Conservation (phyloP, 805 yeast genomes). For the Lipomyces starkeyi region DNA sequence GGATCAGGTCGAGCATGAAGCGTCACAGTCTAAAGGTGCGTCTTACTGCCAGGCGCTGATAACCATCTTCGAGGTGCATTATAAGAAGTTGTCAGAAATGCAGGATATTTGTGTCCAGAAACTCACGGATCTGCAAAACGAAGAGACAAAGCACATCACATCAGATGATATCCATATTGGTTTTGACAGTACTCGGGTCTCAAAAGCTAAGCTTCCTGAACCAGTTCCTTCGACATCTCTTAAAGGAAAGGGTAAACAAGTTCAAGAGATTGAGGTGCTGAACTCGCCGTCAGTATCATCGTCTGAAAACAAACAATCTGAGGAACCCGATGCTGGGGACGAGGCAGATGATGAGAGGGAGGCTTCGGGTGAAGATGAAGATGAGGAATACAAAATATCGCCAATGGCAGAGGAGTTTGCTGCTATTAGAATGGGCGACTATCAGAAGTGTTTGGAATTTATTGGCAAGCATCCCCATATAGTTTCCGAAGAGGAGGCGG, state of each 20-base stretch:
- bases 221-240: constrained; percentile 43
- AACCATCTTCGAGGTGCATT: constrained; percentile 61
- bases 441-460: constrained; percentile 57
- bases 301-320: constrained; percentile 9
- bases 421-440: constrained; percentile 56
- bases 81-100: constrained; percentile 71
- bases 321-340: constrained; percentile 13
- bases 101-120: constrained; percentile 68
- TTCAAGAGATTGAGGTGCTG: constrained; percentile 46
- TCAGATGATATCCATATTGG: constrained; percentile 93
- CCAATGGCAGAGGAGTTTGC: constrained; percentile 73
- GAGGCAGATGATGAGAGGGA: constrained; percentile 21
- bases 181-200: constrained; percentile 82
- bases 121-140: constrained; percentile 68
- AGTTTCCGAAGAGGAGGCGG: constrained; percentile 83
- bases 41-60: constrained; percentile 45
- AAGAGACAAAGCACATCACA: constrained; percentile 75
- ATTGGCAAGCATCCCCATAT: constrained; percentile 65
- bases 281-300: constrained; percentile 40
- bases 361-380: constrained; percentile 23
- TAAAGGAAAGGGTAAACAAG: constrained; percentile 35
- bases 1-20: constrained; percentile 72
- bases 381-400: constrained; percentile 49
- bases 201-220: constrained; percentile 53
- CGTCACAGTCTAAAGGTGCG: constrained; percentile 53